Evolutionary conservation across 495 filamentous ascomycete genomes (phyloP).

Genomic region (Penicillium verhagenii): DNA sequence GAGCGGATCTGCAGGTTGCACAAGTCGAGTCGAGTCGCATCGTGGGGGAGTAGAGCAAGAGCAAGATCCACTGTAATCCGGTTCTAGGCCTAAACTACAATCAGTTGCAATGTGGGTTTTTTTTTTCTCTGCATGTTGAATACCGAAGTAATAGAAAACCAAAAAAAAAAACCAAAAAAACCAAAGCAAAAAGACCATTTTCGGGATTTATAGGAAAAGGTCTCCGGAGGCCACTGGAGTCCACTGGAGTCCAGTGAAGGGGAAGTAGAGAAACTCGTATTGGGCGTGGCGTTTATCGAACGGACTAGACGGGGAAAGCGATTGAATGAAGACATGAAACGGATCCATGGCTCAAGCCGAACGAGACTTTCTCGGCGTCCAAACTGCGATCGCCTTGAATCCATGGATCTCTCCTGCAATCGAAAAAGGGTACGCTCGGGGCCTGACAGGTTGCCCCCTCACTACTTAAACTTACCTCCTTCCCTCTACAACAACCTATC

Average conservation of each 20-base stretch:
- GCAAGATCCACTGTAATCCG: too few relatives aligned
- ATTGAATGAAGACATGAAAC: not conserved
- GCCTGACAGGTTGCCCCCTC: conserved; percentile 18
- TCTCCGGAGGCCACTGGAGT: not conserved
- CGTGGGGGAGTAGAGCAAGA: conserved; percentile 16
- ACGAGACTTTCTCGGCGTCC: conserved; percentile 21
- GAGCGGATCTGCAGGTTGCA: conserved; percentile 10
- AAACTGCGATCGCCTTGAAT: conserved; percentile 24
- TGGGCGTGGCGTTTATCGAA: conserved; percentile 18
- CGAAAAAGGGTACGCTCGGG: conserved; percentile 8
- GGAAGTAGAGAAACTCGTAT: too few relatives aligned
- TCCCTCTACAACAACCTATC: not conserved
- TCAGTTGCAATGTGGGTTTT: too few relatives aligned
- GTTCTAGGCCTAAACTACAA: too few relatives aligned
- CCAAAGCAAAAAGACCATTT: not conserved
- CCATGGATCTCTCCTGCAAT: conserved; percentile 23
- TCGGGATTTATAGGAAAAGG: not conserved
- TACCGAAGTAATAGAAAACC: not conserved
- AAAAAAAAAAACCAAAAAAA: not conserved
- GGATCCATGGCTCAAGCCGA: conserved; percentile 19
- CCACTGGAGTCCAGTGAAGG: too few relatives aligned
- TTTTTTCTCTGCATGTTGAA: too few relatives aligned
- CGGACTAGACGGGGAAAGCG: conserved; percentile 11
- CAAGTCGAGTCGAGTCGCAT: too few relatives aligned
- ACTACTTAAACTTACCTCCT: conserved; percentile 4